Evolutionary conservation across 805 yeast species (phyloP).

Genomic region (Danielia oregonensis): DNA sequence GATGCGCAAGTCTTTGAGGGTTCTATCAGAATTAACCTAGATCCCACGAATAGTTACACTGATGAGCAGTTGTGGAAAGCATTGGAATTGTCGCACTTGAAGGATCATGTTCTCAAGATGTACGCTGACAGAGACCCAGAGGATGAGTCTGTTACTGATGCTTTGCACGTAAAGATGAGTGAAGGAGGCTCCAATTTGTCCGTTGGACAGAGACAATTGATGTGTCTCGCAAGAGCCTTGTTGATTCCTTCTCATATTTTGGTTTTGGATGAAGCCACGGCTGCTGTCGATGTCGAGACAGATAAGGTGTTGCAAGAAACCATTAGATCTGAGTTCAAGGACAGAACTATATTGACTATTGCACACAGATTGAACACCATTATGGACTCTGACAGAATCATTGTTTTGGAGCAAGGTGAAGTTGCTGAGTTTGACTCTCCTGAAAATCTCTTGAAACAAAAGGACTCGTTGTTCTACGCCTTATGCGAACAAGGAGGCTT

Average conservation of each 20-base stretch:
- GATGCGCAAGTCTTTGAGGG: conserved; percentile 47
- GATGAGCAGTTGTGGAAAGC: conserved; percentile 42
- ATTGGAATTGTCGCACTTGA: conserved; percentile 40
- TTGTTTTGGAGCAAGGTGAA: conserved; percentile 71
- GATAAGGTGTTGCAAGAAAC: conserved; percentile 76
- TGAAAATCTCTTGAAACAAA: conserved; percentile 56
- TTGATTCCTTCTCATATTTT: conserved; percentile 56
- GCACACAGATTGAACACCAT: conserved; percentile 84
- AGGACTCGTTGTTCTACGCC: conserved; percentile 70
- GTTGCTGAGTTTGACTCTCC: conserved; percentile 79
- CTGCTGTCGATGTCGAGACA: conserved; percentile 85
- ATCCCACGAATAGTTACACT: conserved; percentile 33
- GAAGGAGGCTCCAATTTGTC: conserved; percentile 51
- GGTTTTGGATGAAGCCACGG: conserved; percentile 82
- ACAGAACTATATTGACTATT: conserved; percentile 76
- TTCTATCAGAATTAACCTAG: conserved; percentile 37
- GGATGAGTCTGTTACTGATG: conserved; percentile 18
- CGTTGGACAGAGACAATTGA: conserved; percentile 51
- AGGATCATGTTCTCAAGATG: conserved; percentile 38
- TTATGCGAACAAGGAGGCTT: conserved; percentile 82
- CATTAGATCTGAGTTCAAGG: conserved; percentile 68
- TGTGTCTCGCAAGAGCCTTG: conserved; percentile 79
- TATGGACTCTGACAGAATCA: conserved; percentile 73
- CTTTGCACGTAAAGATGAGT: conserved; percentile 31
- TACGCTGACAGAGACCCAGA: conserved; percentile 27